phyloP scores from a whole-genome alignment of 2,329 filamentous ascomycete genomes.

The Aspergillus sp. region DNA sequence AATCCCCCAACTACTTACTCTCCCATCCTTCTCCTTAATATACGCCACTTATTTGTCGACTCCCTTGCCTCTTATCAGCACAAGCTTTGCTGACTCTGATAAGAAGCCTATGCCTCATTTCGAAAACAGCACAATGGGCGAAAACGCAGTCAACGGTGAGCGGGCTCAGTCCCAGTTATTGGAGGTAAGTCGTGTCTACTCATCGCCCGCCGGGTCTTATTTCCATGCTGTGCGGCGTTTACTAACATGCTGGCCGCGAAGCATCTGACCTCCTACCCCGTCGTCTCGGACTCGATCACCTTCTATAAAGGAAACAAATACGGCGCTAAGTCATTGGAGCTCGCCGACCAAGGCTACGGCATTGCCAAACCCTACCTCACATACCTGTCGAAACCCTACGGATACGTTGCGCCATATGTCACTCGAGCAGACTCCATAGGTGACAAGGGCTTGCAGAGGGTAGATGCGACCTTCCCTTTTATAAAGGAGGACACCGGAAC shows the following conservation, averaged over 20 bases:
- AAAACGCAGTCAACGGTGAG: conserved; percentile 52
- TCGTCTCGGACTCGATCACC: conserved; percentile 75
- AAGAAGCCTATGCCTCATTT: conserved; percentile 49
- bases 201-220: conserved; percentile 4
- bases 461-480: conserved; percentile 70
- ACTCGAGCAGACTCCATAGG: conserved; percentile 76
- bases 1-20: neutral
- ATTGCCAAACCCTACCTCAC: conserved; percentile 77
- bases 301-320: conserved; percentile 79
- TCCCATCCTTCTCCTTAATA: neutral
- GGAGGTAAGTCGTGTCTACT: conserved; percentile 28
- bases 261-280: conserved; percentile 83
- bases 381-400: conserved; percentile 75
- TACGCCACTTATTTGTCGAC: neutral
- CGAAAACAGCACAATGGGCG: conserved; percentile 46
- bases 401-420: conserved; percentile 81
- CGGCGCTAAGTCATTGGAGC: conserved; percentile 76
- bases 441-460: conserved; percentile 66
- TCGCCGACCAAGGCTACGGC: conserved; percentile 72
- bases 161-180: conserved; percentile 50
- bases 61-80: neutral
- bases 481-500: conserved; percentile 75
- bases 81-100: neutral
- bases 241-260: conserved; percentile 40
- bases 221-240: conserved; percentile 21